Base-by-base conservation (phyloP, 73 alveolate species). In the Uronychia setigera region DNA sequence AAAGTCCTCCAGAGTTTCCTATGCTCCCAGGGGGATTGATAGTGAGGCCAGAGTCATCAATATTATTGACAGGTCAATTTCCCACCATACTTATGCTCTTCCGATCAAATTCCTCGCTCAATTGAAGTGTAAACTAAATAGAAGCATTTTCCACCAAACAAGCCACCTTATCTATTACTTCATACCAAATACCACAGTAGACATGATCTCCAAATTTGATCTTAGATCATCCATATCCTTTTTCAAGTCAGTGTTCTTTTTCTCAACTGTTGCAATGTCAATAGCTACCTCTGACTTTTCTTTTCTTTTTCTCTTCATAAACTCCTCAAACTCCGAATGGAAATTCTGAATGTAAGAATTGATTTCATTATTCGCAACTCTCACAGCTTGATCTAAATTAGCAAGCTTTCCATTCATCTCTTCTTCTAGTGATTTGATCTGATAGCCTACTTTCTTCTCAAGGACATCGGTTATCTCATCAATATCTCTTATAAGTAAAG, bases 291-390 rank as follows among this genome's bases (percentile, higher is more conserved):
- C 81, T 29, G 28, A 28, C 5, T 28, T 76, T 27, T 76, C 81
- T 76, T 31, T 76, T 27, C 32, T 25, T 31, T 32, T 26, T 5
- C 32, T 25, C 27, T 9, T 13, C n/a, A 76, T 76, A 30, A 76
- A 76, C 81, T 26, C 28, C 59, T 76, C 81, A 26, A 76, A 29
- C 28, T 76, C 81, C 9, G 81, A 28, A 30, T 76, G 81, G n/a
- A 76, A 28, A 30, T 76, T 76, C 5, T 26, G 32, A 5, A 76
- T 29, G 59, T 76, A 76, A 27, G n/a, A 32, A 30, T 76, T 76
- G 59, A 76, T 31, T 27, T 76, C 81, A 27, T 31, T 76, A 58
- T 26, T 76, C 25, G 81, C 28, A 29, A 32, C 1, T 29, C 29
- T 29, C 59, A 76, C 81, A 5, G 46, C 46, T 9, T 5, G 1